Evolutionary conservation across 495 filamentous ascomycete species (phyloP).

Genomic region (Aspergillus bridgeri): DNA sequence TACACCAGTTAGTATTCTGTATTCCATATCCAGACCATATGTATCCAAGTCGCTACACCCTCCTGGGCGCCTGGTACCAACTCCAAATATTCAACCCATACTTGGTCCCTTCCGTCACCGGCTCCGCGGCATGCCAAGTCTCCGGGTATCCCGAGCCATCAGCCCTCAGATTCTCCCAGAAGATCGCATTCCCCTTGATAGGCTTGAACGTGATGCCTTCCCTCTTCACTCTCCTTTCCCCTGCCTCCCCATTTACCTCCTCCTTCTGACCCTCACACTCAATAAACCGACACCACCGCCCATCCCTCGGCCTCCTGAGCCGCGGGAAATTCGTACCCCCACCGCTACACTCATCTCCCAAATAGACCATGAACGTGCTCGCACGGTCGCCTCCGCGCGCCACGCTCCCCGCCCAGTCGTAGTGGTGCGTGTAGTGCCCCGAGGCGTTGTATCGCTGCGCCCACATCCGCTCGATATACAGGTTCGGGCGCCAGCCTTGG

Average conservation of each 20-base stretch:
- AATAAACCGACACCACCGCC: conserved; percentile 56
- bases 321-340: conserved; percentile 62
- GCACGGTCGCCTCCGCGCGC: conserved; percentile 43
- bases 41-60: conserved; percentile 1
- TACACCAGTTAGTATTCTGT: not conserved
- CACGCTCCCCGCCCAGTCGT: conserved; percentile 51
- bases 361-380: conserved; percentile 62
- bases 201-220: conserved; percentile 65
- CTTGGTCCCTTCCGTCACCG: conserved; percentile 64
- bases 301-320: conserved; percentile 36
- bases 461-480: conserved; percentile 61
- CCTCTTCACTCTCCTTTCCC: conserved; percentile 2
- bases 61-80: conserved; percentile 42
- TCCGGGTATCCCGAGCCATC: conserved; percentile 62
- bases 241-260: not conserved
- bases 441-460: conserved; percentile 56
- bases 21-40: not conserved
- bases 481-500: conserved; percentile 61
- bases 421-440: conserved; percentile 58
- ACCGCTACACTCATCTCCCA: conserved; percentile 54
- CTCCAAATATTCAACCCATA: conserved; percentile 82
- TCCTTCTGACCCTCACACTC: conserved; percentile 54
- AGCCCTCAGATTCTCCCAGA: conserved; percentile 67
- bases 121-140: conserved; percentile 68
- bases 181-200: conserved; percentile 67